phyloP scores from a whole-genome alignment of 31 red algal species.

The Odonthalia washingtoniensis region DNA sequence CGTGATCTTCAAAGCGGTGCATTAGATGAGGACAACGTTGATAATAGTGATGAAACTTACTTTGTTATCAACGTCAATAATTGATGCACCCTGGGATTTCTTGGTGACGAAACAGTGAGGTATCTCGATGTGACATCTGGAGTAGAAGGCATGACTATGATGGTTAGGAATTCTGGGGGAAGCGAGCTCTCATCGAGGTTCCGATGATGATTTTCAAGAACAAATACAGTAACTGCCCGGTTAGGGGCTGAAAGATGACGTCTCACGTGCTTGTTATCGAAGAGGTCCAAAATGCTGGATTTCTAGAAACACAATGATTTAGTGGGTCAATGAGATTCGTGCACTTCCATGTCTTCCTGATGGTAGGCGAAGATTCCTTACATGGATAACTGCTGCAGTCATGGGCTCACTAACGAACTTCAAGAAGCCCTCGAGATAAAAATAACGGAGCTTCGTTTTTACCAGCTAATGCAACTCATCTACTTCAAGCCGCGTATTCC shows the following conservation, averaged over 20 bases:
- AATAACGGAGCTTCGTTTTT: slow-evolving; percentile 7
- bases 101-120: neutral
- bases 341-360: neutral
- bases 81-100: neutral
- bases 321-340: neutral
- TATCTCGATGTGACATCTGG: slow-evolving; percentile 9
- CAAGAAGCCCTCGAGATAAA: neutral
- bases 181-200: neutral
- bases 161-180: slow-evolving; percentile 8
- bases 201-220: slow-evolving; percentile 34
- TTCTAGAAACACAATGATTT: neutral
- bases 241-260: neutral
- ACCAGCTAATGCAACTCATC: slow-evolving; percentile 34
- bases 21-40: neutral
- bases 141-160: slow-evolving; percentile 27
- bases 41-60: slow-evolving; percentile 11
- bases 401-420: neutral
- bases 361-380: neutral
- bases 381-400: neutral
- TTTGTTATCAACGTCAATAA: neutral
- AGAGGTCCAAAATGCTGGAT: neutral
- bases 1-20: neutral
- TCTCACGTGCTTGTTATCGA: neutral
- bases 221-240: neutral
- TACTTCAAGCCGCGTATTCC: slow-evolving; percentile 39